Evolutionary conservation across 176 grass and related monocot species (phyloP).

Genomic region (Olyra latifolia): DNA sequence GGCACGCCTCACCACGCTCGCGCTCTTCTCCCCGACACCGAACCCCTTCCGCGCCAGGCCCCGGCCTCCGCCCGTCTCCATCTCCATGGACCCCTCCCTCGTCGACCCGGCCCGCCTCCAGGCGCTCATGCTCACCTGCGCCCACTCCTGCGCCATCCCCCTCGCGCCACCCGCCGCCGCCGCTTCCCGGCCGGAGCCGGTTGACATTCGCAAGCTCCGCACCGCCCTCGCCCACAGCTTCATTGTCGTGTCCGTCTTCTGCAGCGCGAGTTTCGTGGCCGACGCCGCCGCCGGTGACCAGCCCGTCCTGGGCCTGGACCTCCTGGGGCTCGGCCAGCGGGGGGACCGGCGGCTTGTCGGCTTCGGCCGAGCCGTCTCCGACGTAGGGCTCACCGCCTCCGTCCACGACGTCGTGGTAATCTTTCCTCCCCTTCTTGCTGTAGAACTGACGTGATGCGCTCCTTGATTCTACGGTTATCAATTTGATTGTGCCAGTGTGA

Average conservation of each 20-base stretch:
- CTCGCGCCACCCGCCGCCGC: constrained; percentile 26
- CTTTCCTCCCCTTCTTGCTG: constrained; percentile 22
- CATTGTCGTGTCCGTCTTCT: constrained; percentile 74
- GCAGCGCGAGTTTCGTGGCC: constrained; percentile 49
- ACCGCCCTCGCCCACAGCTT: constrained; percentile 67
- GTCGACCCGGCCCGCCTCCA: constrained; percentile 68
- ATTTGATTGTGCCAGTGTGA: too few species aligned
- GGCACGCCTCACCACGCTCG: constrained; percentile 39
- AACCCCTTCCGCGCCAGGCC: constrained; percentile 23
- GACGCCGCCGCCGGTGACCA: background rate
- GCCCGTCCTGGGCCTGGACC: constrained; percentile 36
- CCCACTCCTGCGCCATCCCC: constrained; percentile 67
- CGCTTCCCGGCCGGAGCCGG: constrained; percentile 7
- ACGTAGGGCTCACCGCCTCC: constrained; percentile 77
- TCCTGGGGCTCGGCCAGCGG: constrained; percentile 4
- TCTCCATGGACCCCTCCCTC: constrained; percentile 64
- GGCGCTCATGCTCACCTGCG: constrained; percentile 61
- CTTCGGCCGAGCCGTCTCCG: constrained; percentile 81
- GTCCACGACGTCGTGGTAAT: constrained; percentile 90
- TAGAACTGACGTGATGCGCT: background rate
- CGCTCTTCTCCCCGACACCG: constrained; percentile 38
- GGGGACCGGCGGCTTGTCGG: constrained; percentile 56
- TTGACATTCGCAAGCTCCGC: constrained; percentile 67
- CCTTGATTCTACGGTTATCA: background rate
- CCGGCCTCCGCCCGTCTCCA: constrained; percentile 56